Evolutionary conservation across 805 yeast genomes (phyloP).

Genomic region (Kodamaea hsintzibuensis): DNA sequence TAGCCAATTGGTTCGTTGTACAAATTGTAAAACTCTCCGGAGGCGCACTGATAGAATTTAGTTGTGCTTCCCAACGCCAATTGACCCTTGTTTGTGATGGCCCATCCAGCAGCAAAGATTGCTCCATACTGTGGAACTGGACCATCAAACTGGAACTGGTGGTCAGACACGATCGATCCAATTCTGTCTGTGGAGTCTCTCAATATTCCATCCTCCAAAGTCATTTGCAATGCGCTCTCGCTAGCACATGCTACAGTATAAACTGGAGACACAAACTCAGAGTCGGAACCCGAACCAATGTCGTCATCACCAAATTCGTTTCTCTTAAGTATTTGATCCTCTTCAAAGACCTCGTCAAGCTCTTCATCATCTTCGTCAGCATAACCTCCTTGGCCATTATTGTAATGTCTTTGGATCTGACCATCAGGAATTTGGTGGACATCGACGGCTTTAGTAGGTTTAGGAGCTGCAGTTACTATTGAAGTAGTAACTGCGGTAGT

Average conservation of each 20-base stretch:
- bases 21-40: constrained; percentile 41
- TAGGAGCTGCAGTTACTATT: constrained; percentile 20
- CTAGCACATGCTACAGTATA: constrained; percentile 31
- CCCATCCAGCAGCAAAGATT: constrained; percentile 42
- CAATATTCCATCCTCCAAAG: constrained; percentile 30
- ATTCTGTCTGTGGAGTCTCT: constrained; percentile 33
- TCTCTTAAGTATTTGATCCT: neutral
- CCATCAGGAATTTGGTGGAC: constrained; percentile 31
- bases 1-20: constrained; percentile 34
- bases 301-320: constrained; percentile 4
- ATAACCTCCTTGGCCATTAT: constrained; percentile 3
- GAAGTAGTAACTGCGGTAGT: constrained; percentile 16
- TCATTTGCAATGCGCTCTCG: constrained; percentile 27
- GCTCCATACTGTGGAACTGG: constrained; percentile 42
- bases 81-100: constrained; percentile 32
- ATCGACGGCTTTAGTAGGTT: constrained; percentile 23
- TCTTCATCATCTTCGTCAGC: constrained; percentile 2
- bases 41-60: constrained; percentile 39
- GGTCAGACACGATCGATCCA: constrained; percentile 39
- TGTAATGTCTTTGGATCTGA: constrained; percentile 24
- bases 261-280: constrained; percentile 22
- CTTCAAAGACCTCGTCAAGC: constrained; percentile 1
- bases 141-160: constrained; percentile 44
- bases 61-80: constrained; percentile 34
- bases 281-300: neutral